Evolutionary conservation across 371 early-diverging fungal genomes (phyloP), one percentile per base, ranked within the genome.

Genomic region (Thermomucor indicae-seudaticae): DNA sequence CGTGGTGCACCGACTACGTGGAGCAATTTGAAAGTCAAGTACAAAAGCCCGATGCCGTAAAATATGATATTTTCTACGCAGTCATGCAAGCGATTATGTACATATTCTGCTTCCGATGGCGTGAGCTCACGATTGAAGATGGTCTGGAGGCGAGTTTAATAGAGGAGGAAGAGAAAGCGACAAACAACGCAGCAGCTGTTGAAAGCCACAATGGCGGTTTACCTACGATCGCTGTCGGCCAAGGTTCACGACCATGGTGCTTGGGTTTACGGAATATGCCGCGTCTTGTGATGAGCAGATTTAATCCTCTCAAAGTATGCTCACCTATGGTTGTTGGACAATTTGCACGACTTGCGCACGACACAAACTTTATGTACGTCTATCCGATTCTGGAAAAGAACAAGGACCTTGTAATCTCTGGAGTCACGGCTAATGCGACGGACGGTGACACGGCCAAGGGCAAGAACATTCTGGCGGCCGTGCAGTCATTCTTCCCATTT

Each of bases 21-120:
- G 88, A 88, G 30, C 60, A 70, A 43, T 62, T 84, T 52, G 92
- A 94, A 53, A 59, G 50, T 12, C 50, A 49, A 10, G 43, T 62
- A 3, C 23, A 45, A 28, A 38, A 57, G 22, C 69, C 73, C 0
- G 84, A 88, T 48, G 66, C 79, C 10, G 70, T 74, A 47, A 74
- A 80, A 28, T 79, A 89, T 49, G 76, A 80, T 6, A 82, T 89
- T 20, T 94, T 97, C 51, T 96, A 95, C 58, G 79, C 90, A 1
- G 85, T 81, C n/a, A 83, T 90, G 6, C 96, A 96, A 60, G 90
- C 94, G 0, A 62, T 89, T 35, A 72, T 97, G 59, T 97, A 96
- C 60, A 82, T 94, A 6, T 95, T 95, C 43, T 95, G 94, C 62
- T 96, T 92, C 75, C 83, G 94, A n/a, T 94, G 94, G 93, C 79